A percentile compares a stretch with the other conserved stretches of the same genome.
phyloP scores from a whole-genome alignment of 352 stramenopile species.

The Globisporangium spiculum region DNA sequence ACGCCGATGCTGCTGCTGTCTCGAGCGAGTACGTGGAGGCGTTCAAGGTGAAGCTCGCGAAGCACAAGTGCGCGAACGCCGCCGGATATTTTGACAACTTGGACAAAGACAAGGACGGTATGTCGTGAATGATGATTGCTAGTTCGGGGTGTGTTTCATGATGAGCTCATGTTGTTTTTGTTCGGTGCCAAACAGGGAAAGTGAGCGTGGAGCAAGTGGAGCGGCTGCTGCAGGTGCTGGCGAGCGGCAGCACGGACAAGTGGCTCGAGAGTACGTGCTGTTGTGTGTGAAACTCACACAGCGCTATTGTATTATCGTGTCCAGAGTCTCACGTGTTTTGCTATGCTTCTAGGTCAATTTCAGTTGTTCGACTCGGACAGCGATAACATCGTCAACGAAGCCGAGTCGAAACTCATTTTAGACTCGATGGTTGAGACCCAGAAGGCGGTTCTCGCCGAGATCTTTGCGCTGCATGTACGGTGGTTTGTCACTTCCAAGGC shows the following conservation, averaged over 20 bases:
- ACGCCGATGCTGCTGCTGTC: constrained; percentile 17
- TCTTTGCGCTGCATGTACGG: constrained; percentile 62
- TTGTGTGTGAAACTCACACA: not conserved
- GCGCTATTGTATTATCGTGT: not conserved
- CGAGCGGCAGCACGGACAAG: constrained; percentile 32
- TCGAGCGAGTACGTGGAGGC: constrained; percentile 46
- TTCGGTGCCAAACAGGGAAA: constrained; percentile 26
- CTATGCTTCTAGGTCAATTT: constrained; percentile 42
- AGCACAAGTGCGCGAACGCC: constrained; percentile 50
- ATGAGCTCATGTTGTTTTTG: constrained; percentile 1
- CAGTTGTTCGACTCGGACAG: constrained; percentile 52
- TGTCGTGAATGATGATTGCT: not conserved
- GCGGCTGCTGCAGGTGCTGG: constrained; percentile 35
- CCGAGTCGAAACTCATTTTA: constrained; percentile 53
- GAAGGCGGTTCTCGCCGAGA: constrained; percentile 49
- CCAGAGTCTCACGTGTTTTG: constrained; percentile 2
- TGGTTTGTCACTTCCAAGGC: not conserved
- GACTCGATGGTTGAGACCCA: constrained; percentile 60
- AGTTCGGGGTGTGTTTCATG: not conserved
- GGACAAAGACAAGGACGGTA: constrained; percentile 68
- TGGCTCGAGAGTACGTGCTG: constrained; percentile 40
- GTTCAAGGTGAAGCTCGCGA: constrained; percentile 57
- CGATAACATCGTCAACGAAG: constrained; percentile 50
- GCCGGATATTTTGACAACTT: constrained; percentile 46
- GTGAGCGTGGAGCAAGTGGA: constrained; percentile 40